Conservation (phyloP, 2,329 filamentous ascomycete genomes). For the Ophiostoma sp. region DNA sequence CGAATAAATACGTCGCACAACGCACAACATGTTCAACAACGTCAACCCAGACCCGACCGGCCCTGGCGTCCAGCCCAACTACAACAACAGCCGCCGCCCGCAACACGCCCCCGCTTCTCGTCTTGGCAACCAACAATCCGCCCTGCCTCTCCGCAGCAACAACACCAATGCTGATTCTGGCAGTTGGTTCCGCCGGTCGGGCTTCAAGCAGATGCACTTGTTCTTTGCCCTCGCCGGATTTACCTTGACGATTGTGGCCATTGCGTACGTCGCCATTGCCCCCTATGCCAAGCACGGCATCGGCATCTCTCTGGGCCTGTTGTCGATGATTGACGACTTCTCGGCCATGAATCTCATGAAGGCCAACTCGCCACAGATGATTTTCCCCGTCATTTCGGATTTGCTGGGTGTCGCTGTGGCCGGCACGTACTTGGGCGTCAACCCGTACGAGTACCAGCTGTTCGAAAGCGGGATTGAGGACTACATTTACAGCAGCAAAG, state of each 20-base stretch:
- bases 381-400: not conserved
- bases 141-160: too few relatives aligned
- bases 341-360: not conserved
- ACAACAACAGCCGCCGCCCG: too few relatives aligned
- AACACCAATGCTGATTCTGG: too few relatives aligned
- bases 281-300: not conserved
- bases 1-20: too few relatives aligned
- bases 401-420: not conserved
- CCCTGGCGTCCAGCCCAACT: too few relatives aligned
- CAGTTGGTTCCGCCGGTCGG: conserved; percentile 23
- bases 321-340: not conserved
- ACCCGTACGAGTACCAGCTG: not conserved
- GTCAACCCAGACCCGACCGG: too few relatives aligned
- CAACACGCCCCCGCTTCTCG: too few relatives aligned
- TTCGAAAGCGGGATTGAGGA: not conserved
- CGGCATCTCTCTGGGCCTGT: not conserved
- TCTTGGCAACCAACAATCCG: too few relatives aligned
- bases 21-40: too few relatives aligned
- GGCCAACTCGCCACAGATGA: not conserved
- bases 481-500: not conserved
- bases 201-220: not conserved
- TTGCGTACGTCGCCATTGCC: not conserved
- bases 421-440: not conserved
- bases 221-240: not conserved
- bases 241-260: not conserved